phyloP scores from a whole-genome alignment of 768 basidiomycete genomes.

The Suillus variegatus region DNA sequence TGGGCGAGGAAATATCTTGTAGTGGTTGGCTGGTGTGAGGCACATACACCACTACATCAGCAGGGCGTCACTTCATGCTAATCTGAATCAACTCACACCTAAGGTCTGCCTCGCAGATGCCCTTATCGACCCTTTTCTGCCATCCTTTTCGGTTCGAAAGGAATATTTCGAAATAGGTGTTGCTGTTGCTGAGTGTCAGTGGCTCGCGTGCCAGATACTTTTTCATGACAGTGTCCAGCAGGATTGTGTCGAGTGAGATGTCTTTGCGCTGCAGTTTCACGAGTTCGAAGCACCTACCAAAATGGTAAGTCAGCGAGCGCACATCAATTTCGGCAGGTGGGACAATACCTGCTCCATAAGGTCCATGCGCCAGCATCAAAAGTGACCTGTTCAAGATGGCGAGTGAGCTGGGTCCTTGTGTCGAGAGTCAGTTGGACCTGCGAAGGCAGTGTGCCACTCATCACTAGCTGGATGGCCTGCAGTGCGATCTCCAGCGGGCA shows the following conservation, averaged over 20 bases:
- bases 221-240: background rate
- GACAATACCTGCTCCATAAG: too few relatives aligned
- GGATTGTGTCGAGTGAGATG: conserved; percentile 10
- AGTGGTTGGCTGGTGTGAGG: background rate
- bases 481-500: background rate
- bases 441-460: background rate
- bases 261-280: conserved; percentile 25
- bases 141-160: conserved; percentile 25
- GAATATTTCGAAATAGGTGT: conserved; percentile 22
- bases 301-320: too few relatives aligned
- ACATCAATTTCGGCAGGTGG: too few relatives aligned
- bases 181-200: conserved; percentile 14
- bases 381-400: too few relatives aligned
- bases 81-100: conserved; percentile 9
- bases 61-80: background rate
- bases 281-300: conserved; percentile 33
- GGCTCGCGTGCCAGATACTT: conserved; percentile 6
- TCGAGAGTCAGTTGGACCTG: too few relatives aligned
- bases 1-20: background rate
- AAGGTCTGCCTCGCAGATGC: conserved; percentile 18
- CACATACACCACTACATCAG: too few relatives aligned
- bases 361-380: too few relatives aligned
- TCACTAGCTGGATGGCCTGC: background rate
- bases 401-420: too few relatives aligned
- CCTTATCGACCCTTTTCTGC: conserved; percentile 28